phyloP scores from a whole-genome alignment of 1,284 basidiomycete species.

The Ustilago loliicola region DNA sequence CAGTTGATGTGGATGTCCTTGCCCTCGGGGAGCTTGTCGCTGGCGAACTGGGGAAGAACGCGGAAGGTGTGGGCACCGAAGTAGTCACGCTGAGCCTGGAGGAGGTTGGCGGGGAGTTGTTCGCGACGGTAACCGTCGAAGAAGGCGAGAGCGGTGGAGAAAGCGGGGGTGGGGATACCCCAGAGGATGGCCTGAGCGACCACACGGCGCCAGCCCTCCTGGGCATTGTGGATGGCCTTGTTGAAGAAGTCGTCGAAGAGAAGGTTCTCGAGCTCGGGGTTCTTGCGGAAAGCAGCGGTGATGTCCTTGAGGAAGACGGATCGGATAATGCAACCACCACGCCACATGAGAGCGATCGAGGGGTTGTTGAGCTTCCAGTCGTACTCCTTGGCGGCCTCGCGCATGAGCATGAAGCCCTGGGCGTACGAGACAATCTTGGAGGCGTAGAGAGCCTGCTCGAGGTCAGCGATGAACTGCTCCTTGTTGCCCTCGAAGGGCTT shows the following conservation, averaged over 20 bases:
- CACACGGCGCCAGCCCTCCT: constrained; percentile 98
- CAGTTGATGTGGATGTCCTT: constrained; percentile 80
- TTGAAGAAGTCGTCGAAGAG: constrained; percentile 99
- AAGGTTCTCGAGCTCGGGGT: constrained; percentile 87
- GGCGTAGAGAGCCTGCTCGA: constrained; percentile 98
- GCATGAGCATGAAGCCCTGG: constrained; percentile 99
- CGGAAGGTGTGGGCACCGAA: constrained; percentile 70
- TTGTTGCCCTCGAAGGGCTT: constrained; percentile 97
- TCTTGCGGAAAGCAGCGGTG: constrained; percentile 90
- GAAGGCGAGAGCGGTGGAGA: constrained; percentile 97
- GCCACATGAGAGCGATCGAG: constrained; percentile 99
- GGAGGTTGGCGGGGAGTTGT: constrained; percentile 87
- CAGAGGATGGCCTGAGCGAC: constrained; percentile 95
- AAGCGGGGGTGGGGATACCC: constrained; percentile 96
- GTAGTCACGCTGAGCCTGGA: constrained; percentile 85
- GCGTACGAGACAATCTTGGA: constrained; percentile 91
- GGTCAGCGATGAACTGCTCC: constrained; percentile 97
- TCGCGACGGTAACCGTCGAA: constrained; percentile 95
- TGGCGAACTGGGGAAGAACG: constrained; percentile 65
- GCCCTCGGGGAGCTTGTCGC: constrained; percentile 75
- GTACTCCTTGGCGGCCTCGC: constrained; percentile 96
- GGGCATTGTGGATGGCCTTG: constrained; percentile 90
- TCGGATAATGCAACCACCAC: constrained; percentile 97
- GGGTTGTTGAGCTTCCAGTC: constrained; percentile 79
- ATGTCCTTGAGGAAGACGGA: constrained; percentile 71